Base-by-base conservation (phyloP, 2,329 filamentous ascomycete genomes). In the Fusarium pininemorale region DNA sequence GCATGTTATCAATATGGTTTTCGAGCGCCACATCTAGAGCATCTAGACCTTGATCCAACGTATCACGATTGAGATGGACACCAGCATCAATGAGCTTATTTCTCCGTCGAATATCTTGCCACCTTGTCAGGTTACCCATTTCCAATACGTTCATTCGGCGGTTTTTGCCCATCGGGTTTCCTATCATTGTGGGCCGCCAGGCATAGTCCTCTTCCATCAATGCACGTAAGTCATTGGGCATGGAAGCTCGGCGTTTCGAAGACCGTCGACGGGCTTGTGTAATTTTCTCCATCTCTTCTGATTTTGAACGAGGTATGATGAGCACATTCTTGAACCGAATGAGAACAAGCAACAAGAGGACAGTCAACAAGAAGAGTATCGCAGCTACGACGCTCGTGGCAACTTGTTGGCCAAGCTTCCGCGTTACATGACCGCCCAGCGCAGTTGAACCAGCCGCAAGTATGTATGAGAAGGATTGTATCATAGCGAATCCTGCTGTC, bases 131-230 rank as follows among this genome's bases (percentile, higher is more conserved):
- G 41, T 84, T 83, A 0, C 93, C 93, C 66, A 93, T 82, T 80
- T 95, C 93, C 22, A 95, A 83, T 30, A 94, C 80, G 79, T 90
- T 94, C 87, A 95, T 90, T 69, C 91, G 87, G 56, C 93, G 87
- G 77, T 88, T 89, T 80, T 90, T 91, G 53, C 91, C 89, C 50
- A 89, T 90, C 18, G 93, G 92, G 78, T 93, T 92, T 18, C 93
- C 92, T 78, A 94, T 89, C 72, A 94, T 88, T 35, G 91, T 86
- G 3, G 93, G 90, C 66, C 89, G 89, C 92, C 91, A 94, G 53
- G 91, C 87, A 48, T 87, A 85, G 69, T 89, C 87, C 60, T 87
- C 87, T 16, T 87, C 82, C 71, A 87, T 83, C 38, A 83, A 75
- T 7, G 84, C 83, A 50, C 83, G 78, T 47, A 75, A 77, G 51